Conservation (phyloP, 164 flowering plant genomes). For the Kalanchoe fedtschenkoi region DNA sequence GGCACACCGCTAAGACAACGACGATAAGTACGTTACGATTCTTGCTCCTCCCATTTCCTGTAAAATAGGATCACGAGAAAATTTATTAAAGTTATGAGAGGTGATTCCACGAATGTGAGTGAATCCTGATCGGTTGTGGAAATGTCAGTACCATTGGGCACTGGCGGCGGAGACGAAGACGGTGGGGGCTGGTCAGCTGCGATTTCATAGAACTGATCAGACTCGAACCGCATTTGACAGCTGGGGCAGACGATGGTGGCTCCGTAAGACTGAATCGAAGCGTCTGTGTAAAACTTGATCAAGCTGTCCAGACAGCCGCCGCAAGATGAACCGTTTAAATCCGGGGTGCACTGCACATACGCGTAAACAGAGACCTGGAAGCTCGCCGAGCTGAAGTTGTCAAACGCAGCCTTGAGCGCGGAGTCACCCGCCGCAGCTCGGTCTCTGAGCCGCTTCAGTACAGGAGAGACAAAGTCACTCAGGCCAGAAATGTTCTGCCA, state of each 20-base stretch:
- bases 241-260: neutral
- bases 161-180: neutral
- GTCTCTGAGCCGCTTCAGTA: neutral
- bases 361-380: neutral
- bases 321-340: neutral
- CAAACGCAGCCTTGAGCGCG: neutral
- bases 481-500: neutral
- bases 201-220: neutral
- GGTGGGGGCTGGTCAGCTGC: neutral
- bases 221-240: neutral
- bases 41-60: neutral
- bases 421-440: neutral
- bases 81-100: no score
- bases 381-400: neutral
- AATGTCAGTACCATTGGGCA: neutral
- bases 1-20: neutral
- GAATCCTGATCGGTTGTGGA: no score
- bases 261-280: neutral
- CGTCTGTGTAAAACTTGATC: neutral
- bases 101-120: no score
- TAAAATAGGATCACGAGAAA: neutral
- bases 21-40: neutral
- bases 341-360: conserved; percentile 1
- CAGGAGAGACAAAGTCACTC: neutral
- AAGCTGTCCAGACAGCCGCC: neutral